Evolutionary conservation across 1,139 yeast genomes (phyloP).

Genomic region (Blastobotrys aristatus): DNA sequence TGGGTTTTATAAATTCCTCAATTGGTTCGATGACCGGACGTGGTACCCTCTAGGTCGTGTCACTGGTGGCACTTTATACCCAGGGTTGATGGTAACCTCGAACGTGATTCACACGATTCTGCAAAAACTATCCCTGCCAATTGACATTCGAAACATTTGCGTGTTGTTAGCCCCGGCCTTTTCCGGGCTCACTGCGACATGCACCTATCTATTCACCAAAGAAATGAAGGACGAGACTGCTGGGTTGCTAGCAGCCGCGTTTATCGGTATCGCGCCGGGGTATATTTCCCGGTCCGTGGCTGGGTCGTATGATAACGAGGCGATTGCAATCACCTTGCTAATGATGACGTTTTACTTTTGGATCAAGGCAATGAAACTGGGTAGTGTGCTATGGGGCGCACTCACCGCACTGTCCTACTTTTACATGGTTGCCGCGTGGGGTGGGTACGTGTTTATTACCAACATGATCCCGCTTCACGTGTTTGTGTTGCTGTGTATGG

Average conservation of each 20-base stretch:
- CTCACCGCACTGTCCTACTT: slow-evolving; percentile 85
- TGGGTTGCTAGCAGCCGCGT: slow-evolving; percentile 86
- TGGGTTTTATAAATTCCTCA: slow-evolving; percentile 83
- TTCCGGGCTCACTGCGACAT: slow-evolving; percentile 87
- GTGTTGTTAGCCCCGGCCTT: slow-evolving; percentile 96
- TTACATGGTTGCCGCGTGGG: slow-evolving; percentile 99
- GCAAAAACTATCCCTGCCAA: slow-evolving; percentile 53
- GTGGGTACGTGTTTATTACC: slow-evolving; percentile 98
- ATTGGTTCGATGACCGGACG: slow-evolving; percentile 98
- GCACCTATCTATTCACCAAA: slow-evolving; percentile 81
- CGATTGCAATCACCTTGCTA: slow-evolving; percentile 91
- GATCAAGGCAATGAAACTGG: slow-evolving; percentile 90
- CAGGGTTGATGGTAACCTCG: slow-evolving; percentile 97
- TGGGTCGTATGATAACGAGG: slow-evolving; percentile 98
- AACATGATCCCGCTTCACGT: slow-evolving; percentile 95
- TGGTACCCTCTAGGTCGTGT: slow-evolving; percentile 99
- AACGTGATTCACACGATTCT: slow-evolving; percentile 80
- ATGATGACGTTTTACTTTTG: slow-evolving; percentile 95
- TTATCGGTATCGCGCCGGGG: slow-evolving; percentile 98
- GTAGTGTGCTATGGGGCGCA: slow-evolving; percentile 81
- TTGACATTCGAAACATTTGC: slow-evolving; percentile 93
- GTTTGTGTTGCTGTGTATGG: slow-evolving; percentile 87
- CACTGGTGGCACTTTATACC: slow-evolving; percentile 97
- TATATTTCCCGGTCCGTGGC: slow-evolving; percentile 98
- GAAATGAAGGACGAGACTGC: slow-evolving; percentile 91